These are phyloP conservation scores for Talaromyces trachyspermus DNA, from an alignment of 495 filamentous ascomycete genomes.

Conservation along the genomic window DNA sequence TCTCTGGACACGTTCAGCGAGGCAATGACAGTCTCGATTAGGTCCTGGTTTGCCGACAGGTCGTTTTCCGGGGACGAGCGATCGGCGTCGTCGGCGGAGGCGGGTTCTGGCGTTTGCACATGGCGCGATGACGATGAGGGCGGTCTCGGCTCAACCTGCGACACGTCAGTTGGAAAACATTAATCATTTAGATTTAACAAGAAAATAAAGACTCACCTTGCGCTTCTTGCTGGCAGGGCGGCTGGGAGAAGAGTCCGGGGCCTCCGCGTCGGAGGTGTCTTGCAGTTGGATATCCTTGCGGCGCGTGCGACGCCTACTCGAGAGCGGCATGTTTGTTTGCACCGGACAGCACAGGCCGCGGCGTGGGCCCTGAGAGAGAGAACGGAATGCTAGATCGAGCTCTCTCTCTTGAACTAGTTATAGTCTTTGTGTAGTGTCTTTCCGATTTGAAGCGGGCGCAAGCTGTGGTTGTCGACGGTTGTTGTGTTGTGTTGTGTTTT, in stretches of 20 bases:
- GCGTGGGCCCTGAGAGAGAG: background rate
- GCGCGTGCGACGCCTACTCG: slow-evolving; percentile 44
- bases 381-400: background rate
- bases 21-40: slow-evolving; percentile 68
- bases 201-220: slow-evolving; percentile 47
- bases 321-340: slow-evolving; percentile 36
- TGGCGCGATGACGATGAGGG: slow-evolving; percentile 24
- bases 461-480: too few species aligned
- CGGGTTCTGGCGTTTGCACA: slow-evolving; percentile 22
- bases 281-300: slow-evolving; percentile 43
- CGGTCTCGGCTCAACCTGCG: slow-evolving; percentile 31
- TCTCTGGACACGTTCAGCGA: slow-evolving; percentile 53
- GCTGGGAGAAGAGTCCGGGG: slow-evolving; percentile 60
- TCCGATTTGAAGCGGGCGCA: too few species aligned
- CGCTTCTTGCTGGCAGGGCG: slow-evolving; percentile 67
- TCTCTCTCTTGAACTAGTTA: too few species aligned
- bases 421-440: too few species aligned
- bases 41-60: slow-evolving; percentile 47
- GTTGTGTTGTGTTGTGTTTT: too few species aligned
- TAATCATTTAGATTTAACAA: background rate
- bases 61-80: slow-evolving; percentile 46
- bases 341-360: slow-evolving; percentile 4
- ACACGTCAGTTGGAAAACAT: background rate
- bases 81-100: slow-evolving; percentile 36
- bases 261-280: slow-evolving; percentile 43